Conservation (phyloP, 129 eudicot genomes). For the Pseudognaphalium luteoalbum region DNA sequence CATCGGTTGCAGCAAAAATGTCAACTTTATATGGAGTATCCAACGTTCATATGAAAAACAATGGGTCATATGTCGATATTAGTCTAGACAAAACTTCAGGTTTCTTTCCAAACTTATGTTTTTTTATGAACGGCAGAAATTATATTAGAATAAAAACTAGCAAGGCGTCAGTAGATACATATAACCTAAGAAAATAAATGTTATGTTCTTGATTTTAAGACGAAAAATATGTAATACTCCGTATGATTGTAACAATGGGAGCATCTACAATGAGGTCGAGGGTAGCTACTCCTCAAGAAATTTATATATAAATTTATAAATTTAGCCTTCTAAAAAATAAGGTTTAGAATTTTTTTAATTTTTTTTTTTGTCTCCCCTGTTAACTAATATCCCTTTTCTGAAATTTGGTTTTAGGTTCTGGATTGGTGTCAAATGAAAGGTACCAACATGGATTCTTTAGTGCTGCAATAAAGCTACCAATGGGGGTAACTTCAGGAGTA, state of each 20-base stretch:
- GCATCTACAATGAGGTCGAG: too few species aligned
- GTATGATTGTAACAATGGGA: too few species aligned
- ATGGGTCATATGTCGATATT: slow-evolving; percentile 68
- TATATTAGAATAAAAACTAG: too few species aligned
- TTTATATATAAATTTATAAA: too few species aligned
- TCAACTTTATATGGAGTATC: slow-evolving; percentile 52
- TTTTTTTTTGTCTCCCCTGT: neutral
- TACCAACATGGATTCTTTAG: slow-evolving; percentile 87
- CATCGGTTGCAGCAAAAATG: slow-evolving; percentile 38
- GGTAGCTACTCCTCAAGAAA: too few species aligned
- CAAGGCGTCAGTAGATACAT: too few species aligned
- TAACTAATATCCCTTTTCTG: neutral
- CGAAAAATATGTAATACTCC: neutral
- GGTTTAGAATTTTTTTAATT: too few species aligned
- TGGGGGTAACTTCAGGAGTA: slow-evolving; percentile 84
- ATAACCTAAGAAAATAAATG: neutral
- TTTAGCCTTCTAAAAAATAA: too few species aligned
- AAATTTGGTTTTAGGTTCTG: slow-evolving; percentile 57
- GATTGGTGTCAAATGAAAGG: slow-evolving; percentile 73
- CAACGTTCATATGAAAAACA: slow-evolving; percentile 46
- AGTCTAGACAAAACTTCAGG: slow-evolving; percentile 67
- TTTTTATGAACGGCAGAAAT: too few species aligned
- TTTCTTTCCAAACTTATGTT: neutral
- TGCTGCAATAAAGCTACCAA: slow-evolving; percentile 76
- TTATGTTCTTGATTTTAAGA: slow-evolving; percentile 1